Conservation (phyloP, 208 protist genomes). For the Wallacemonas sp. region DNA sequence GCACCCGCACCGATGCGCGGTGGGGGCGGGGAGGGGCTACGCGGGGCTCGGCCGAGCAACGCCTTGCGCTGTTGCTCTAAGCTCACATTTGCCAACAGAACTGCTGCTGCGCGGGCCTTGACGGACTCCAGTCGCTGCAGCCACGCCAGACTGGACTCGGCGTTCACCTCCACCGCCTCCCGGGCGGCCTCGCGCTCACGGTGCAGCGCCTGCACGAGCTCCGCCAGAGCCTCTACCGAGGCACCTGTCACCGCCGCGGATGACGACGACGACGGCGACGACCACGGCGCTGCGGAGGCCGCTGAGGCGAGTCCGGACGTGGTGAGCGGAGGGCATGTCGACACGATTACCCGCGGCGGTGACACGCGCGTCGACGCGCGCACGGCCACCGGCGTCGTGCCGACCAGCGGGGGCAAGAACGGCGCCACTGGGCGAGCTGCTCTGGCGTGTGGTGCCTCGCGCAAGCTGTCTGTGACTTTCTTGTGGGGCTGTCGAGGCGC, state of each 20-base stretch:
- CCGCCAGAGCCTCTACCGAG: background rate
- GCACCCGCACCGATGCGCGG: background rate
- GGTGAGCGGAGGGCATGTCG: background rate
- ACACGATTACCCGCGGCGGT: background rate
- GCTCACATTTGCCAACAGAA: conserved; percentile 53
- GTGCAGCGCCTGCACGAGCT: background rate
- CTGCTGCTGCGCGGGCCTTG: conserved; percentile 31
- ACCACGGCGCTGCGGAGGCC: background rate
- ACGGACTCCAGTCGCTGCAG: conserved; percentile 41
- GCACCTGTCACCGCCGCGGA: background rate
- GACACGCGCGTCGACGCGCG: too few relatives aligned
- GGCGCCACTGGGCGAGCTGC: too few relatives aligned
- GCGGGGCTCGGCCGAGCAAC: conserved; percentile 17
- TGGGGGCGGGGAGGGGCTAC: background rate
- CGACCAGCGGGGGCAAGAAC: too few relatives aligned
- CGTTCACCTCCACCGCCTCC: conserved; percentile 12
- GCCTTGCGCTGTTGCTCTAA: conserved; percentile 50
- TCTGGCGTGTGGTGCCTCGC: too few relatives aligned
- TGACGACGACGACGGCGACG: background rate
- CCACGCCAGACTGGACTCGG: conserved; percentile 18
- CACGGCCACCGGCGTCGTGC: too few relatives aligned
- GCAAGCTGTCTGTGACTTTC: too few relatives aligned
- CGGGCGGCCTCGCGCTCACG: conserved; percentile 12
- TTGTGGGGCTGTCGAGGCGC: too few relatives aligned
- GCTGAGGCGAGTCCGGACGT: background rate